These are phyloP conservation scores for Solanum lignicaule DNA, from an alignment of 257 asterid species.

Conservation along the genomic window DNA sequence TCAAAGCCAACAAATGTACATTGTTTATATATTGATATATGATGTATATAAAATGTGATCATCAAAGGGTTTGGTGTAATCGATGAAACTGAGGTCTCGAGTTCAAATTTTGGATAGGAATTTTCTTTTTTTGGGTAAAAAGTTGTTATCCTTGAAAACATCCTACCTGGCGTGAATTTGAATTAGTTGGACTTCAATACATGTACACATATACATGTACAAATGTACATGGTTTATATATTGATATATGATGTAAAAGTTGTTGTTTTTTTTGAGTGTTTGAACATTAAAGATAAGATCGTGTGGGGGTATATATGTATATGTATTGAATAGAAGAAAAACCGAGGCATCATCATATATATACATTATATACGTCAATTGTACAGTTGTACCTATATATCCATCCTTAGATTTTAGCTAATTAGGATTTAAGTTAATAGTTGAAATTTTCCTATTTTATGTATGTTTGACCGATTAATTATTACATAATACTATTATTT, in stretches of 20 bases:
- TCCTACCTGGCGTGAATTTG: rapidly evolving
- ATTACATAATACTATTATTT: neutral
- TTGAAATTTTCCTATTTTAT: neutral
- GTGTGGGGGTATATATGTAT: neutral
- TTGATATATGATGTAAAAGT: too few species aligned
- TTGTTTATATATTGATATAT: too few species aligned
- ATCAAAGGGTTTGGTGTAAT: neutral
- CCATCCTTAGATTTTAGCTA: neutral
- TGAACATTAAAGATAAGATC: neutral
- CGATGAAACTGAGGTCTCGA: rapidly evolving
- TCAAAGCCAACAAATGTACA: neutral
- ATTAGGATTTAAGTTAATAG: neutral
- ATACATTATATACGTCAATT: neutral
- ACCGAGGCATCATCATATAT: neutral
- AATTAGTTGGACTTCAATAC: neutral
- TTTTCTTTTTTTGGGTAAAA: too few species aligned
- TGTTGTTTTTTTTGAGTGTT: neutral
- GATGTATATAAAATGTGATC: neutral
- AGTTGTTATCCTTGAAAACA: too few species aligned
- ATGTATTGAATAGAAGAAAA: neutral
- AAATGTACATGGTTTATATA: too few species aligned
- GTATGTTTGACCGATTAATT: neutral
- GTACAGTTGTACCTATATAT: neutral
- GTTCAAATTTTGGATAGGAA: too few species aligned
- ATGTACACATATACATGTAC: too few species aligned